Evolutionary conservation across 768 basidiomycete species (phyloP).

Genomic region (Hygrocybe coccinea): DNA sequence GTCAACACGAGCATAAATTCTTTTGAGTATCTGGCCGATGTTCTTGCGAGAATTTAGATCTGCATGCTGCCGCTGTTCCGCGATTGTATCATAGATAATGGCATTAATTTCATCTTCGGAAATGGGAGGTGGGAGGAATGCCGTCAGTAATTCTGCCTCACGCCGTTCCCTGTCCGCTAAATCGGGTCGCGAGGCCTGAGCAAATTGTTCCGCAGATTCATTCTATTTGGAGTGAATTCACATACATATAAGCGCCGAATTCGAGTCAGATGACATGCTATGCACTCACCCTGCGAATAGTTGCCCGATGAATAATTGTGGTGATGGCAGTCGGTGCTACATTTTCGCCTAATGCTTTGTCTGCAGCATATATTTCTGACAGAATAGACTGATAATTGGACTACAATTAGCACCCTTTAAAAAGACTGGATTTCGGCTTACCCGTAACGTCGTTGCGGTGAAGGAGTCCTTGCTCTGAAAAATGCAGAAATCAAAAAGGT

Average conservation of each 20-base stretch:
- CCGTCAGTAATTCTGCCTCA: constrained; percentile 52
- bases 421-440: constrained; percentile 28
- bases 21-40: constrained; percentile 53
- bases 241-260: constrained; percentile 2
- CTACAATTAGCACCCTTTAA: background rate
- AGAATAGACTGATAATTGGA: constrained; percentile 49
- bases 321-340: constrained; percentile 47
- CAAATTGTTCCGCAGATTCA: constrained; percentile 56
- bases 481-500: constrained; percentile 4
- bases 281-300: constrained; percentile 50
- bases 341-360: constrained; percentile 47
- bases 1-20: constrained; percentile 60
- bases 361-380: constrained; percentile 62
- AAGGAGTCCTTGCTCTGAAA: constrained; percentile 51
- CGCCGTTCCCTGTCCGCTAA: constrained; percentile 57
- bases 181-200: constrained; percentile 54
- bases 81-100: constrained; percentile 42
- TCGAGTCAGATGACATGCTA: background rate
- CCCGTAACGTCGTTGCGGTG: constrained; percentile 54
- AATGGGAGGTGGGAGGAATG: constrained; percentile 57
- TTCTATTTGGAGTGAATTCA: constrained; percentile 32
- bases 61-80: constrained; percentile 20
- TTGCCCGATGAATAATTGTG: constrained; percentile 54
- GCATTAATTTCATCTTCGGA: constrained; percentile 52
- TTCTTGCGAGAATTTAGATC: constrained; percentile 29